Conservation (phyloP, 1,284 basidiomycete species). For the Cutaneotrichosporon mucoides region DNA sequence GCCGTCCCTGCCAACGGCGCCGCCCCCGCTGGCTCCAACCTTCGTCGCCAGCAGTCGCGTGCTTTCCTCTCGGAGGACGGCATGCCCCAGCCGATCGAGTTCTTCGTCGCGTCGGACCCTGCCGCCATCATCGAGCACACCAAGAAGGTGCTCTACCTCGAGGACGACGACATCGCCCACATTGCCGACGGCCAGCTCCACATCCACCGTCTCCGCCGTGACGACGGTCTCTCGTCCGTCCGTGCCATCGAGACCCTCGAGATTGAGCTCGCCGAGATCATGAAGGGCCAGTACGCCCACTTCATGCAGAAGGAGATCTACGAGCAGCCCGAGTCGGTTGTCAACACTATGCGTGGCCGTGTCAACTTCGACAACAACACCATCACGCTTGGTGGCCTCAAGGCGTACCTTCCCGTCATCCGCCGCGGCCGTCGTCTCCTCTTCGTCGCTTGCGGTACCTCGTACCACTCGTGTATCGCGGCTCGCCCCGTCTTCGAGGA, state of each 20-base stretch:
- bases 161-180: constrained; percentile 99
- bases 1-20: constrained; percentile 59
- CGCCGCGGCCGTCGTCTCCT: constrained; percentile 91
- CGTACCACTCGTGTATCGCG: constrained; percentile 95
- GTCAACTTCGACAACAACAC: constrained; percentile 95
- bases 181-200: constrained; percentile 95
- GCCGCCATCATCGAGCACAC: constrained; percentile 97
- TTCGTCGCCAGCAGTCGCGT: constrained; percentile 91
- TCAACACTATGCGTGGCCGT: constrained; percentile 99
- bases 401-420: constrained; percentile 93
- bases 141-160: constrained; percentile 96
- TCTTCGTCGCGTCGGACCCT: constrained; percentile 98
- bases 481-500: constrained; percentile 95
- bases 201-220: constrained; percentile 95
- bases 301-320: constrained; percentile 99
- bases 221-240: constrained; percentile 73
- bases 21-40: constrained; percentile 65
- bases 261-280: constrained; percentile 98
- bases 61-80: constrained; percentile 99
- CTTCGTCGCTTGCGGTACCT: constrained; percentile 96
- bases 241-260: constrained; percentile 99
- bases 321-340: constrained; percentile 98
- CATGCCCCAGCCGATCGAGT: constrained; percentile 97
- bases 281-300: constrained; percentile 99
- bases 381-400: constrained; percentile 92